Base-by-base conservation (phyloP, 805 yeast genomes). In the Grigorovia transvaalensis region DNA sequence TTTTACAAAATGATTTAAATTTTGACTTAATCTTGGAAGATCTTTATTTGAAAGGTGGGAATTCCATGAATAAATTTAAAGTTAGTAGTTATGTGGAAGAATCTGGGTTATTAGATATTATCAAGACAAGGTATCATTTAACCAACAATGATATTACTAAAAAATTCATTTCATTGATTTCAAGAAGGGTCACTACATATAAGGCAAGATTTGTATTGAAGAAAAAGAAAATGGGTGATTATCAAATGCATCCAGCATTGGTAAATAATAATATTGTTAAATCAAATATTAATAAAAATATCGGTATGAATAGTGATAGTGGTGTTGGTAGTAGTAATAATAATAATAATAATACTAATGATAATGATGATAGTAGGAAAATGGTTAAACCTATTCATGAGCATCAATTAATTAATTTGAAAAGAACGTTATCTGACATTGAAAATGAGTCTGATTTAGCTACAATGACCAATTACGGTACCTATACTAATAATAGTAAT, bases 131-230 rank as follows among this genome's bases (percentile, higher is more conserved):
- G 47, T 67, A 66, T 53, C 65, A 66, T 20, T 52, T 67, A 17
- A 50, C 61, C 2, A 64, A 62, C 45, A 56, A 59, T 23, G 70
- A 66, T 47, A 55, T 66, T n/a, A 65, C 59, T 43, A 65, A 65
- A 51, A 63, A 57, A 47, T 55, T 67, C 49, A 53, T 60, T 15
- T 57, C 64, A 12, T 57, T 61, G 44, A 66, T 67, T 17, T 61
- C 68, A 5, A 62, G 70, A 55, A 63, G 68, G 48, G 66, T 67
- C 12, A 66, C 70, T 23, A 65, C 70, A 7, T 67, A 66, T 50
- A 67, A 67, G 46, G 68, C 71, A 15, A 57, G 71, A 44, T 65
- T 66, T 47, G 68, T 66, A 6, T 50, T 63, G 46, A 67, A 66
- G 52, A 63, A 64, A 52, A 66, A 65, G 58, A 67, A 60, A 49